phyloP scores from a whole-genome alignment of 805 yeast genomes.

The Starmera amethionina region DNA sequence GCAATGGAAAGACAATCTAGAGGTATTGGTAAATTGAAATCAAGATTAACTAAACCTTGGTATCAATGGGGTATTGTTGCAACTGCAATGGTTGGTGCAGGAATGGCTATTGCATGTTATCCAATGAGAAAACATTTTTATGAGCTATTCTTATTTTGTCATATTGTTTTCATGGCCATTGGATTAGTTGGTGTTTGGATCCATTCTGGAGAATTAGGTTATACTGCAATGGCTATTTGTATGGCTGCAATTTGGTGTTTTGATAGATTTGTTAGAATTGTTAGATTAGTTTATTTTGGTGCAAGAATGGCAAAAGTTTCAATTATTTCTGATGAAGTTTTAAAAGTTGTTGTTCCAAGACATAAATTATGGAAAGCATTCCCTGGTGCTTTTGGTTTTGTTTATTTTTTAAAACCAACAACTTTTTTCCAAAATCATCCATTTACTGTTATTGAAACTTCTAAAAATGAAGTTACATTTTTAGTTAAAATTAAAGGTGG shows the following conservation, averaged over 20 bases:
- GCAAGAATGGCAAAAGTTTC: conserved; percentile 14
- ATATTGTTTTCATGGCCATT: conserved; percentile 42
- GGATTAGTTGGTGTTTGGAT: conserved; percentile 47
- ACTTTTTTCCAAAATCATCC: conserved; percentile 69
- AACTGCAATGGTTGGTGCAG: conserved; percentile 2
- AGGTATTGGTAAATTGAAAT: conserved; percentile 4
- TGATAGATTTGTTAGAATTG: conserved; percentile 38
- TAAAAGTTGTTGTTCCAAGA: conserved; percentile 28
- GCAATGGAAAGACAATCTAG: conserved; percentile 14
- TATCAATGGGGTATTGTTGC: conserved; percentile 15
- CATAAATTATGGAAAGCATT: conserved; percentile 38
- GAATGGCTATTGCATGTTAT: conserved; percentile 17
- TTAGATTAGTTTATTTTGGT: conserved; percentile 14
- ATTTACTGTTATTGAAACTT: conserved; percentile 44
- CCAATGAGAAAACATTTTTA: conserved; percentile 44
- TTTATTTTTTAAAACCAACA: conserved; percentile 42
- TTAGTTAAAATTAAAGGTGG: conserved; percentile 49
- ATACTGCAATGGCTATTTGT: conserved; percentile 32
- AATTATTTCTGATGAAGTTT: conserved; percentile 29
- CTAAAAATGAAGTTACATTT: conserved; percentile 29
- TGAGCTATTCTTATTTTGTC: conserved; percentile 50
- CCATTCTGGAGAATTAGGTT: conserved; percentile 43
- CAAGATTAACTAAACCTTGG: conserved; percentile 9
- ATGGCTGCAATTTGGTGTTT: conserved; percentile 34
- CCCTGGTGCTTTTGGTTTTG: conserved; percentile 51